Conservation (phyloP, 176 grass and related monocot genomes). For the Cymbopogon citratus region DNA sequence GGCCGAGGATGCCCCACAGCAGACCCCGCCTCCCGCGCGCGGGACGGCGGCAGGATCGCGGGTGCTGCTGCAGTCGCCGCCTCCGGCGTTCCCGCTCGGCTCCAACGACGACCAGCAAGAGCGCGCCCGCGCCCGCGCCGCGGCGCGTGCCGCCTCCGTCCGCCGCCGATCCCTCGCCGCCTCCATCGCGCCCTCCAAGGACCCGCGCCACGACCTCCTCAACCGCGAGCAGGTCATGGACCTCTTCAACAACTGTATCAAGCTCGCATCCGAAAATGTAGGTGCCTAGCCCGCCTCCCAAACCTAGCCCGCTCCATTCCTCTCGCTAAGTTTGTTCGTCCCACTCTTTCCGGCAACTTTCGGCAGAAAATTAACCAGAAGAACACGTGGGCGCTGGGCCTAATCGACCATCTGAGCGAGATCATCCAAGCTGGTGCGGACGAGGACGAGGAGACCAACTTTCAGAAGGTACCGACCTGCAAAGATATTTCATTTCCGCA, state of each 20-base stretch:
- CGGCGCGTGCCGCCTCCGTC: constrained; percentile 51
- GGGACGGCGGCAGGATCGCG: constrained; percentile 28
- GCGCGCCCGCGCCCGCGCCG: constrained; percentile 70
- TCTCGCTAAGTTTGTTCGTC: neutral
- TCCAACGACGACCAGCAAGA: constrained; percentile 91
- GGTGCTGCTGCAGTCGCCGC: constrained; percentile 57
- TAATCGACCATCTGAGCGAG: constrained; percentile 92
- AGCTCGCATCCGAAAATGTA: constrained; percentile 91
- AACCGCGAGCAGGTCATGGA: constrained; percentile 87
- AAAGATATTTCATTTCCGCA: neutral
- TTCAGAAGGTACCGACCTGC: constrained; percentile 71
- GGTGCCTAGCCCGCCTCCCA: neutral
- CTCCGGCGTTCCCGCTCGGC: constrained; percentile 54
- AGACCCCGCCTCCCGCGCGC: constrained; percentile 13
- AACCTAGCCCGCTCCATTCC: neutral
- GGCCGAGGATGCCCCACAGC: neutral
- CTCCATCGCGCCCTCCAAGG: constrained; percentile 17
- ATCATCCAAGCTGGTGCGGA: constrained; percentile 61
- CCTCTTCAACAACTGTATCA: constrained; percentile 92
- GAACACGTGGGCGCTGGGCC: constrained; percentile 91
- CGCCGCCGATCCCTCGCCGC: constrained; percentile 41
- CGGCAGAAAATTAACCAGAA: constrained; percentile 96
- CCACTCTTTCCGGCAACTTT: neutral
- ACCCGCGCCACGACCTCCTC: constrained; percentile 40
- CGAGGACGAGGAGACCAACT: constrained; percentile 91